A percentile compares a stretch with the other conserved stretches of the same genome.
phyloP scores from a whole-genome alignment of 371 early-diverging fungal genomes.

The Mortierella sp. region DNA sequence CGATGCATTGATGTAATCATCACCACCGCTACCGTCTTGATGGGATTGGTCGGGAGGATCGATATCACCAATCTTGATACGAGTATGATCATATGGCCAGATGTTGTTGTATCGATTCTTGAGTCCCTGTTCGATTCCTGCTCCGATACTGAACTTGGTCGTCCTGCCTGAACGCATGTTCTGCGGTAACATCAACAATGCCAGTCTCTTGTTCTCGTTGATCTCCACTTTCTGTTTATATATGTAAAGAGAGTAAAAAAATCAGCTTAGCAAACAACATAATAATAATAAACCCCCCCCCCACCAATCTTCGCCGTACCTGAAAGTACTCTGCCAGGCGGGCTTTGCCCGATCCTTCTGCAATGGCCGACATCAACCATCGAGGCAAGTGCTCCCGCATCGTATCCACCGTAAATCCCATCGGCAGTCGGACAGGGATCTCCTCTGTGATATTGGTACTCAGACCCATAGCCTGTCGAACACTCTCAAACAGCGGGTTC shows the following conservation, averaged over 20 bases:
- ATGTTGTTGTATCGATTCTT: conserved; percentile 85
- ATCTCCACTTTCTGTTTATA: conserved; percentile 65
- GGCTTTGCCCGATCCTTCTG: conserved; percentile 33
- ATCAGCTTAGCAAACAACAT: too few species aligned
- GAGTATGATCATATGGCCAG: conserved; percentile 77
- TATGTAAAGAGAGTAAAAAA: background rate
- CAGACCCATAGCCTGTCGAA: conserved; percentile 51
- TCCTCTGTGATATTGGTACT: conserved; percentile 52
- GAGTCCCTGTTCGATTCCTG: conserved; percentile 75
- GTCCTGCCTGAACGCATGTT: conserved; percentile 59
- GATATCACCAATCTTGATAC: conserved; percentile 58
- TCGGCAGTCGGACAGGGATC: conserved; percentile 49
- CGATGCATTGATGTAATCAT: conserved; percentile 89
- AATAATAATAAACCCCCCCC: too few species aligned
- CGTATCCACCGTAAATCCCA: conserved; percentile 31
- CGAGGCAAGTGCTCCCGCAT: conserved; percentile 32
- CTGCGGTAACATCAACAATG: conserved; percentile 71
- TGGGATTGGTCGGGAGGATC: conserved; percentile 53
- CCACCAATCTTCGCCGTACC: too few species aligned
- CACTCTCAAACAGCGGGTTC: conserved; percentile 53
- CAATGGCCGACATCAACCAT: conserved; percentile 31
- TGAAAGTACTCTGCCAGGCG: conserved; percentile 45
- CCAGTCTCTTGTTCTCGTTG: conserved; percentile 71
- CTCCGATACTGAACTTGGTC: conserved; percentile 70
- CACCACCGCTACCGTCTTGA: too few species aligned